Evolutionary conservation across 345 rosid genomes (phyloP).

Genomic region (Aurinia saxatilis): DNA sequence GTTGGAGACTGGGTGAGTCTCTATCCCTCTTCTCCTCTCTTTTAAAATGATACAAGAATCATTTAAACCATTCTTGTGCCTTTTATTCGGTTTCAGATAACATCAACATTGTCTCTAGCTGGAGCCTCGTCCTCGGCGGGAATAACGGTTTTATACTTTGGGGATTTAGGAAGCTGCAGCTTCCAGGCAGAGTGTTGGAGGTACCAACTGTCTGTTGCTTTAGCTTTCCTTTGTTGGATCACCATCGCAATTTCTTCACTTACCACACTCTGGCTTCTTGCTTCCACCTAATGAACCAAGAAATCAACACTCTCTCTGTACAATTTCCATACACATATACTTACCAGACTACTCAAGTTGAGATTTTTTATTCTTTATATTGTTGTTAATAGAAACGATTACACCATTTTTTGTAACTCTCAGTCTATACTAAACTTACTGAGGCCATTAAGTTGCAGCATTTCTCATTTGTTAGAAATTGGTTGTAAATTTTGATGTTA

Average conservation of each 20-base stretch:
- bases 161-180: constrained; percentile 46
- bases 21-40: not conserved
- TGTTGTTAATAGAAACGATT: constrained; percentile 18
- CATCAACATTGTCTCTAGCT: constrained; percentile 57
- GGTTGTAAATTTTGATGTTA: constrained; percentile 1
- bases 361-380: constrained; percentile 16
- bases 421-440: not conserved
- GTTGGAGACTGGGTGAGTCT: constrained; percentile 80
- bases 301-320: not conserved
- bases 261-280: constrained; percentile 72
- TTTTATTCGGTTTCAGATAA: constrained; percentile 41
- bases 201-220: constrained; percentile 58
- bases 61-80: not conserved
- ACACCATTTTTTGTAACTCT: not conserved
- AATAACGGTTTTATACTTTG: constrained; percentile 46
- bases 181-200: constrained; percentile 45
- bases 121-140: constrained; percentile 72
- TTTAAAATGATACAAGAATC: not conserved
- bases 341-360: not conserved
- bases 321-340: not conserved
- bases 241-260: constrained; percentile 54
- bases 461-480: not conserved
- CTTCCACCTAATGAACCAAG: constrained; percentile 7
- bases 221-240: constrained; percentile 75
- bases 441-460: not conserved